Evolutionary conservation across 2,329 filamentous ascomycete species (phyloP).

Genomic region (Parasarocladium wereldwijsianum): DNA sequence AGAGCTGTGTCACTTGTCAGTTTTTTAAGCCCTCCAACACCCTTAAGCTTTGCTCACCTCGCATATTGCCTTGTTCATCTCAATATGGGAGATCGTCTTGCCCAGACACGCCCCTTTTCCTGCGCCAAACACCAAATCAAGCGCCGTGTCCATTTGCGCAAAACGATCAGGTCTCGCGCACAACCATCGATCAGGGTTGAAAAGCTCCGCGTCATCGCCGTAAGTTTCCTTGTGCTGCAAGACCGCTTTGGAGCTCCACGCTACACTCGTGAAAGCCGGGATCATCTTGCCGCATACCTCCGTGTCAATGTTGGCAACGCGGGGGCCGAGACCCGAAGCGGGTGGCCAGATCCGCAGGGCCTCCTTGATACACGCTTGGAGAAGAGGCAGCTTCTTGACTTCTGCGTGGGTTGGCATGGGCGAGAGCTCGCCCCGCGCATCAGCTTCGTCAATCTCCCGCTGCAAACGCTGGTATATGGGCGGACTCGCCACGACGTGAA

Average conservation of each 20-base stretch:
- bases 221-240: conserved; percentile 18
- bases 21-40: too few relatives aligned
- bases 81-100: conserved; percentile 21
- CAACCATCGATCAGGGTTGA: conserved; percentile 22
- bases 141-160: conserved; percentile 18
- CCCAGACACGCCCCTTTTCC: conserved; percentile 25
- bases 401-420: conserved; percentile 18
- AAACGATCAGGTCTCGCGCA: conserved; percentile 16
- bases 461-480: conserved; percentile 29
- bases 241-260: conserved; percentile 20
- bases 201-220: conserved; percentile 19
- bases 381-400: conserved; percentile 25
- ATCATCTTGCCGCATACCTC: conserved; percentile 14
- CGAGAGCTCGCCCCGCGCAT: conserved; percentile 16
- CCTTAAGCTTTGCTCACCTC: too few relatives aligned
- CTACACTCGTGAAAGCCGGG: conserved; percentile 17
- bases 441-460: conserved; percentile 30
- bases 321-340: conserved; percentile 18
- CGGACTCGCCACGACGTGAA: conserved; percentile 36
- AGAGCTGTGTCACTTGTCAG: too few relatives aligned
- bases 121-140: conserved; percentile 24
- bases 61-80: conserved; percentile 23
- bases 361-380: conserved; percentile 35
- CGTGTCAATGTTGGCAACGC: background rate
- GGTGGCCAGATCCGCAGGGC: conserved; percentile 30